Evolutionary conservation across 2,329 filamentous ascomycete genomes (phyloP), one percentile per base, ranked within the genome.

Genomic region (Grosmannia penicillata): DNA sequence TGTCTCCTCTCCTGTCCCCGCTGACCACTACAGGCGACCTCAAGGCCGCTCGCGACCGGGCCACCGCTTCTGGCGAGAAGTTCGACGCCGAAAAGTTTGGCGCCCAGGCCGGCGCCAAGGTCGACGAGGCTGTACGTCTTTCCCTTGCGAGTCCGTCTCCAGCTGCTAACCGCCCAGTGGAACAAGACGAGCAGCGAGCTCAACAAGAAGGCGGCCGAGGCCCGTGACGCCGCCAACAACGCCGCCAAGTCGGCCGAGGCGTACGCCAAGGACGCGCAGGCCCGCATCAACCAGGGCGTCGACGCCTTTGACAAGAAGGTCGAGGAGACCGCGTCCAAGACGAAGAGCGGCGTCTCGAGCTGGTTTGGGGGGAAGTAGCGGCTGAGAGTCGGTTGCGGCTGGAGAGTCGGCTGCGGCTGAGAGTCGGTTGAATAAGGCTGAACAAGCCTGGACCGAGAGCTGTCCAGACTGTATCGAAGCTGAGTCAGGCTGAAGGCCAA

Each of bases 291-390:
- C 50, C 74, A 78, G 55, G 82, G 85, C 52, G 75, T 91, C 37
- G 80, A 95, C 59, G 74, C 80, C 57, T 78, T 87, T 51, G 87
- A 94, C 62, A 73, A 75, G 51, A 86, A 76, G 48, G 79, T 94
- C 37, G 82, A 87, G 65, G 66, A 82, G 47, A 76, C 77, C 47
- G 75, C 85, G 4, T 61, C 76, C 37, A 81, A 94, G 66, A 82
- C 85, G 32, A 94, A 94, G 75, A 74, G 76, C 51, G 80, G 81
- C 46, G 59, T 93, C 51, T 82, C 80, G 30, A 73, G 81, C 56
- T 95, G 86, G 87, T 93, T 95, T 53, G 79, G 85, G 41, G 70
- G 72, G 45, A 72, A 71, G 54, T 62, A 55, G 49, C 15, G n/a
- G n/a, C n/a, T n/a, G n/a, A n/a, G n/a, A n/a, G n/a, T n/a, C n/a